Conservation (phyloP, 495 filamentous ascomycete species). For the Xylaria palmicola region DNA sequence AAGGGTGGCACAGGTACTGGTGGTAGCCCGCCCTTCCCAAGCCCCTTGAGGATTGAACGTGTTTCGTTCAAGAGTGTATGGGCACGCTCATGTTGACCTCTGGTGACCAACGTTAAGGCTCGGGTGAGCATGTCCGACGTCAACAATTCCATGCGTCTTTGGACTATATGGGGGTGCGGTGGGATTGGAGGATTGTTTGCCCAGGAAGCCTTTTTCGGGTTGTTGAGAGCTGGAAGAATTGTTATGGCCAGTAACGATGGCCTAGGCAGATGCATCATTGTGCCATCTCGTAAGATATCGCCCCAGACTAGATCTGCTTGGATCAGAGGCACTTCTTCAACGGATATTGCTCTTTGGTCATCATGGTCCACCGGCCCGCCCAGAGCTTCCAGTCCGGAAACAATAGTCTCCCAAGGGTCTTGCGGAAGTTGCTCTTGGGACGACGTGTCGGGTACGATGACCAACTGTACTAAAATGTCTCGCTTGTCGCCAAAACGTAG, state of each 20-base stretch:
- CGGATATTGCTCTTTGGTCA: conserved; percentile 76
- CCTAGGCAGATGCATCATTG: conserved; percentile 80
- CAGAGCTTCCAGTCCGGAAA: conserved; percentile 91
- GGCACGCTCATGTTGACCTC: conserved; percentile 89
- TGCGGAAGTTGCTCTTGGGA: conserved; percentile 85
- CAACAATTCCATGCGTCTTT: conserved; percentile 95
- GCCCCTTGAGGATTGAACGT: conserved; percentile 88
- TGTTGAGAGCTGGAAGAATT: conserved; percentile 79
- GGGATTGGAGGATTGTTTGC: conserved; percentile 82
- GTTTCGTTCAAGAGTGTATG: conserved; percentile 91
- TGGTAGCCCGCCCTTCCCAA: conserved; percentile 92
- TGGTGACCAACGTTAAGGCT: conserved; percentile 84
- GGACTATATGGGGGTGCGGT: conserved; percentile 92
- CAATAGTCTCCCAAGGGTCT: conserved; percentile 95
- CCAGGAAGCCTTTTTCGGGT: conserved; percentile 59
- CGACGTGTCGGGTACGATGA: conserved; percentile 84
- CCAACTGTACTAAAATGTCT: conserved; percentile 92
- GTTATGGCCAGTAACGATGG: conserved; percentile 96
- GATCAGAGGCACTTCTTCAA: conserved; percentile 94
- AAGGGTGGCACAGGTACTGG: conserved; percentile 66
- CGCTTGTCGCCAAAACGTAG: conserved; percentile 96
- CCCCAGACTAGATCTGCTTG: conserved; percentile 94
- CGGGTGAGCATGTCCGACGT: conserved; percentile 98
- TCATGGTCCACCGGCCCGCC: conserved; percentile 89
- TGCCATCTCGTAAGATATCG: conserved; percentile 89